phyloP scores from a whole-genome alignment of 306 rosid genomes.

The Vigna hirtella region DNA sequence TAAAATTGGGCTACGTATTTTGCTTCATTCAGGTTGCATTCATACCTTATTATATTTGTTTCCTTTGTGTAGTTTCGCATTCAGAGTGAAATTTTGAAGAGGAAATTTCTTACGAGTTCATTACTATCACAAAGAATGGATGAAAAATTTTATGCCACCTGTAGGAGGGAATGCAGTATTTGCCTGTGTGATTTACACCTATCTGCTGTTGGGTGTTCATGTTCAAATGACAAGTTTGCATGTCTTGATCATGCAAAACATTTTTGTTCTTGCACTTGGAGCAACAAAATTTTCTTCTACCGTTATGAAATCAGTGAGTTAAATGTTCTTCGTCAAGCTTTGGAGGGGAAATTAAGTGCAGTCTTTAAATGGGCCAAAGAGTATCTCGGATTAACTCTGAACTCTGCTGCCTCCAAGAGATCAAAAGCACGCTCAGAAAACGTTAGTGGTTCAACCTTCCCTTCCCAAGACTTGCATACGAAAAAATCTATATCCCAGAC shows the following conservation, averaged over 20 bases:
- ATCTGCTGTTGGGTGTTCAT: constrained; percentile 76
- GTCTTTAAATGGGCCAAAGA: constrained; percentile 77
- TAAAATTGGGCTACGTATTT: constrained; percentile 1
- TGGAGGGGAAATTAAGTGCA: constrained; percentile 75
- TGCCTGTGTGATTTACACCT: constrained; percentile 77
- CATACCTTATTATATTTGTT: constrained; percentile 16
- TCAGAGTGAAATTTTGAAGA: constrained; percentile 60
- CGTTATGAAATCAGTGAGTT: constrained; percentile 70
- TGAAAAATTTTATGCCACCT: constrained; percentile 50
- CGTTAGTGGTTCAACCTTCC: constrained; percentile 7
- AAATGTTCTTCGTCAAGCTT: constrained; percentile 74
- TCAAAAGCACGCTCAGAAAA: constrained; percentile 41
- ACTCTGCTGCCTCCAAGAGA: constrained; percentile 45
- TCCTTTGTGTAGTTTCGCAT: constrained; percentile 63
- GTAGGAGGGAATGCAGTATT: constrained; percentile 76
- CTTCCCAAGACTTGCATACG: constrained; percentile 17
- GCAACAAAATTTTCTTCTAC: constrained; percentile 55
- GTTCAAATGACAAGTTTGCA: constrained; percentile 69
- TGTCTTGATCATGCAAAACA: constrained; percentile 84
- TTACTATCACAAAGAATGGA: constrained; percentile 58
- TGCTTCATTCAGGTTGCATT: constrained; percentile 23
- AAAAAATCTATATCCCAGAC: constrained; percentile 37
- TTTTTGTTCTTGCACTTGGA: constrained; percentile 84
- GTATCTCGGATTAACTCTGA: constrained; percentile 65
- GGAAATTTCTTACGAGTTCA: constrained; percentile 68